A percentile compares a stretch with the other conserved stretches of the same genome.
Evolutionary conservation across 2,329 filamentous ascomycete species (phyloP).

Genomic region (Calonectria multiphialidica): DNA sequence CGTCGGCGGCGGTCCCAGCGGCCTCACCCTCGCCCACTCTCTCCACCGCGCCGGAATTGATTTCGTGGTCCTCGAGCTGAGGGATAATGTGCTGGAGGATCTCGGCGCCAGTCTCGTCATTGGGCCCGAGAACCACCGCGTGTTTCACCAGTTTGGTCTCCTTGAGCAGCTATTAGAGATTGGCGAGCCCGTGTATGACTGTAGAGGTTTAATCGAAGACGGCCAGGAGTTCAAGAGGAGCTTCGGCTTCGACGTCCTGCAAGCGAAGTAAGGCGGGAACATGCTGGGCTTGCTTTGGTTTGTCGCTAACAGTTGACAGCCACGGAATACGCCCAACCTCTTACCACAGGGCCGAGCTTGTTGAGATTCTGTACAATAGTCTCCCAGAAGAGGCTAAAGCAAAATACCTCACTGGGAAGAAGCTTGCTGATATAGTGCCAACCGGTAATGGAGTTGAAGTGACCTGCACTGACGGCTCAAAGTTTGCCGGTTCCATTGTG

Average conservation of each 20-base stretch:
- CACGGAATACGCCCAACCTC: constrained; percentile 9
- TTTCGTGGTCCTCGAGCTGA: constrained; percentile 53
- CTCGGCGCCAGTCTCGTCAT: constrained; percentile 32
- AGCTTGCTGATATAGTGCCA: constrained; percentile 31
- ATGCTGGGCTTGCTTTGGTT: neutral
- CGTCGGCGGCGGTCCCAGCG: constrained; percentile 44
- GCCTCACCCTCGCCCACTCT: constrained; percentile 42
- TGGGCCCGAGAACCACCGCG: constrained; percentile 13
- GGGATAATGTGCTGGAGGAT: constrained; percentile 39
- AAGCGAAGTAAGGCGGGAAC: constrained; percentile 6
- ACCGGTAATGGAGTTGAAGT: constrained; percentile 23
- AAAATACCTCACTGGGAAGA: constrained; percentile 25
- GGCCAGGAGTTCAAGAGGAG: constrained; percentile 2
- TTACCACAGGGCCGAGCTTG: constrained; percentile 23
- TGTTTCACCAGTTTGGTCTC: constrained; percentile 25
- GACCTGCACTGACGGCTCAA: constrained; percentile 33
- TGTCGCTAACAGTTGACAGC: constrained; percentile 1
- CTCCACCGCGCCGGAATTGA: constrained; percentile 48
- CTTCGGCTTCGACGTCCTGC: neutral
- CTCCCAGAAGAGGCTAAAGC: constrained; percentile 10
- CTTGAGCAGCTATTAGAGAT: constrained; percentile 7
- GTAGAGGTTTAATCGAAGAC: neutral
- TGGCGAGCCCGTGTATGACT: neutral
- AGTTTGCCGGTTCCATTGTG: constrained; percentile 34
- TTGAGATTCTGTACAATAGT: constrained; percentile 12